These are phyloP conservation scores for Xylogone sp. DNA, from an alignment of 2,329 filamentous ascomycete genomes.

Conservation along the genomic window DNA sequence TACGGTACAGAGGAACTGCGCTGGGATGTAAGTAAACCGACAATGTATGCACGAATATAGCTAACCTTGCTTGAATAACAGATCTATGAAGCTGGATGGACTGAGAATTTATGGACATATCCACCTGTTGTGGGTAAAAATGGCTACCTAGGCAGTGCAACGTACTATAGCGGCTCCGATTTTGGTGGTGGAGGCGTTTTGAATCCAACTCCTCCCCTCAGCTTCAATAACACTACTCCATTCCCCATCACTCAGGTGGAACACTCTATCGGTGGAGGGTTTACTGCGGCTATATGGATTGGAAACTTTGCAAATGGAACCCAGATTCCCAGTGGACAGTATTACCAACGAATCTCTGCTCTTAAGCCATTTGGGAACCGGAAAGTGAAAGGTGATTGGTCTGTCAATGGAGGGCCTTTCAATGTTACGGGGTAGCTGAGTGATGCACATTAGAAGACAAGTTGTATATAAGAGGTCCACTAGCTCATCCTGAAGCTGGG, in stretches of 20 bases:
- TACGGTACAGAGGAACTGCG: neutral
- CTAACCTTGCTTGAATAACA: slow-evolving; percentile 3
- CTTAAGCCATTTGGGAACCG: slow-evolving; percentile 23
- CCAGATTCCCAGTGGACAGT: slow-evolving; percentile 19
- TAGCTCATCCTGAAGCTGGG: too few relatives aligned
- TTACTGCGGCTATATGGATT: slow-evolving; percentile 16
- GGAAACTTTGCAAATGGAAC: slow-evolving; percentile 25
- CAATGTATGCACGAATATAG: neutral
- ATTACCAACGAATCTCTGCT: slow-evolving; percentile 21
- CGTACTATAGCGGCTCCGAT: slow-evolving; percentile 16
- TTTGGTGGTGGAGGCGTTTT: slow-evolving; percentile 9
- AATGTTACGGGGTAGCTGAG: neutral
- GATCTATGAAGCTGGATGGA: slow-evolving; percentile 23
- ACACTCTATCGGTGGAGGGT: slow-evolving; percentile 15
- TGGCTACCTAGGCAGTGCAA: slow-evolving; percentile 25
- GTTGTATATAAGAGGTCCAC: too few relatives aligned
- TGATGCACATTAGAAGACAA: neutral
- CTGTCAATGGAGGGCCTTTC: slow-evolving; percentile 18
- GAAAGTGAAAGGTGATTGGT: slow-evolving; percentile 16
- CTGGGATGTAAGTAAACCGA: neutral
- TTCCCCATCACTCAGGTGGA: slow-evolving; percentile 18
- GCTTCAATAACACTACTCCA: slow-evolving; percentile 20
- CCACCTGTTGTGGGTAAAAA: slow-evolving; percentile 23
- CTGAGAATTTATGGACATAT: slow-evolving; percentile 24
- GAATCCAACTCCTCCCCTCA: slow-evolving; percentile 12